phyloP scores from a whole-genome alignment of 345 rosid species.

The Syzygium jambos region DNA sequence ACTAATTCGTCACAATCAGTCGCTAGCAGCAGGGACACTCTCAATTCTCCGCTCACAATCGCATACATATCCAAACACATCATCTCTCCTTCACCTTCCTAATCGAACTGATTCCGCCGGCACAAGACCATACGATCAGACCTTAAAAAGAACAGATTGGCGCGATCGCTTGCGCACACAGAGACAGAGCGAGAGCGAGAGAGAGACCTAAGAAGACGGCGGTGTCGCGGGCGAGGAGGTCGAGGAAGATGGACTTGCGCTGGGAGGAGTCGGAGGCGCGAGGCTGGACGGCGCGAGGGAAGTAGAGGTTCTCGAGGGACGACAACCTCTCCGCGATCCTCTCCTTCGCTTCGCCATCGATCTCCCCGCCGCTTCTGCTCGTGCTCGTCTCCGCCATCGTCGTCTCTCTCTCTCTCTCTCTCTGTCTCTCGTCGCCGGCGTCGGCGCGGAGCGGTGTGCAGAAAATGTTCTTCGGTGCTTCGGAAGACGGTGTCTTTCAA shows the following conservation, averaged over 20 bases:
- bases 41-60: background rate
- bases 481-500: background rate
- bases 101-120: background rate
- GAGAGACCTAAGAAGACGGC: constrained; percentile 72
- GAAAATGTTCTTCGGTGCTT: background rate
- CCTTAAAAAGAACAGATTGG: background rate
- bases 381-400: background rate
- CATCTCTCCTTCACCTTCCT: background rate
- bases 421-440: background rate
- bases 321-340: constrained; percentile 66
- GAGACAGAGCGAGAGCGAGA: no score
- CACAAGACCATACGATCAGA: background rate
- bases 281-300: constrained; percentile 67
- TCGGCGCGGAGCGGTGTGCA: background rate
- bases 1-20: background rate
- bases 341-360: constrained; percentile 37
- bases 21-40: background rate
- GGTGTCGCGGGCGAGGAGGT: constrained; percentile 81
- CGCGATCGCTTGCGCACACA: background rate
- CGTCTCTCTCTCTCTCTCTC: background rate
- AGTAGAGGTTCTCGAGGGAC: constrained; percentile 59
- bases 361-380: constrained; percentile 9
- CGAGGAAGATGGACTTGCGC: constrained; percentile 74
- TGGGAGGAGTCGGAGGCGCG: constrained; percentile 40
- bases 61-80: background rate